Percentiles rank a stretch among this genome's conserved stretches.
phyloP scores from a whole-genome alignment of 805 yeast genomes.

The Candida manassasensis region DNA sequence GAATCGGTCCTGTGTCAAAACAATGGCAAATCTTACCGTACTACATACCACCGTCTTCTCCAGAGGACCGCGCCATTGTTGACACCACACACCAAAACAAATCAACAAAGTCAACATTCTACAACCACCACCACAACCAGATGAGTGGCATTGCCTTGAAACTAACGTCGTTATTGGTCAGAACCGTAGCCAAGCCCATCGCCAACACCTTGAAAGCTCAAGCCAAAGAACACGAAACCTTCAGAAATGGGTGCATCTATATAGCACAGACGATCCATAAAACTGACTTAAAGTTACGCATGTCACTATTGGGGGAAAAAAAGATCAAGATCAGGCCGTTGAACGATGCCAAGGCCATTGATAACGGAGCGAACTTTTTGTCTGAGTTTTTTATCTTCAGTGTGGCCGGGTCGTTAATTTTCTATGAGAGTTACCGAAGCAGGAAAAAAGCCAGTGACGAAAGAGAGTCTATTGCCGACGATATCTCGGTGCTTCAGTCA shows the following conservation, averaged over 20 bases:
- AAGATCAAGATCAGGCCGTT: slow-evolving; percentile 63
- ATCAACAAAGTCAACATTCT: too few relatives aligned
- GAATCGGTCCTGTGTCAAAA: too few relatives aligned
- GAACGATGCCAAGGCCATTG: slow-evolving; percentile 78
- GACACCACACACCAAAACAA: too few relatives aligned
- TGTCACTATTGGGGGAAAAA: slow-evolving; percentile 53
- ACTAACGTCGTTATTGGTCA: slow-evolving; percentile 61
- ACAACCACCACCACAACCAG: too few relatives aligned
- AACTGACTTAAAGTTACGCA: slow-evolving; percentile 58
- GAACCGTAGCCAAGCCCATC: slow-evolving; percentile 77
- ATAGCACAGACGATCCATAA: slow-evolving; percentile 71
- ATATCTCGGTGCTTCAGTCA: slow-evolving; percentile 62
- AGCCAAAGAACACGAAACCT: slow-evolving; percentile 66
- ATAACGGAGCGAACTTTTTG: slow-evolving; percentile 72
- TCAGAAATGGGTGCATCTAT: slow-evolving; percentile 56
- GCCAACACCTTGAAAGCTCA: slow-evolving; percentile 67
- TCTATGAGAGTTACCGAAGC: slow-evolving; percentile 68
- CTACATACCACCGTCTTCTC: too few relatives aligned
- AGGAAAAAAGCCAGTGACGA: slow-evolving; percentile 58
- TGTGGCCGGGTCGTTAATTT: slow-evolving; percentile 72
- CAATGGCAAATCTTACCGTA: too few relatives aligned
- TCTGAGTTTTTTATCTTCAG: slow-evolving; percentile 74
- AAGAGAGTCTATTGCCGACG: slow-evolving; percentile 66
- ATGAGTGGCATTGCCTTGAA: slow-evolving; percentile 81
- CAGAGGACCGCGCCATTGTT: too few relatives aligned